Evolutionary conservation across 2,329 filamentous ascomycete species (phyloP).

Genomic region (Cryphonectria nitschkei): DNA sequence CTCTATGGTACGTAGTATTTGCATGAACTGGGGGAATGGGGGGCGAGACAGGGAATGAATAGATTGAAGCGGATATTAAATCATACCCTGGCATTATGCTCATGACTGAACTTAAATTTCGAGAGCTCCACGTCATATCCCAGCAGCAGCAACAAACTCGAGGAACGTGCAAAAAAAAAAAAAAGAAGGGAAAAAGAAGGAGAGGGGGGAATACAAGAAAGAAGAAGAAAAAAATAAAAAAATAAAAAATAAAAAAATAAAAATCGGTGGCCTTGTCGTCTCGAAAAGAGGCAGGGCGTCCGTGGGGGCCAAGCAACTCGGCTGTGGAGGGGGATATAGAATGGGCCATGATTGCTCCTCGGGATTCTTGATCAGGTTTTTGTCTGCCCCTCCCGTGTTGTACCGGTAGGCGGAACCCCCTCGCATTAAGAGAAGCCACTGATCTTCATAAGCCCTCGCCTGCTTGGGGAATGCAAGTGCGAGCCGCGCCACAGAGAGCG

Average conservation of each 20-base stretch:
- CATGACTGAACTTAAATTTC: background rate
- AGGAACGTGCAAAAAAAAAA: background rate
- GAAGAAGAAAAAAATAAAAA: no score
- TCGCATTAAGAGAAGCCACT: background rate
- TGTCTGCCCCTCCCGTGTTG: background rate
- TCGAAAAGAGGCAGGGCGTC: background rate
- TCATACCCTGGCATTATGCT: slow-evolving; percentile 4
- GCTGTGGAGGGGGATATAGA: background rate
- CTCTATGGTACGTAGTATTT: background rate
- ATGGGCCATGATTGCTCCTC: background rate
- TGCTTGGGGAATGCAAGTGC: background rate
- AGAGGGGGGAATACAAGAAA: background rate
- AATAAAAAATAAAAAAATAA: no score
- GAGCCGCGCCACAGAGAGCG: background rate
- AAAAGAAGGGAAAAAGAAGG: background rate
- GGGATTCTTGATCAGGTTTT: slow-evolving; percentile 1
- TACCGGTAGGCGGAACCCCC: background rate
- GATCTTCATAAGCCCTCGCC: background rate
- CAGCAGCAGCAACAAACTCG: background rate
- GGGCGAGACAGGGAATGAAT: background rate
- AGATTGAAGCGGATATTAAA: slow-evolving; percentile 3
- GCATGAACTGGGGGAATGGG: background rate
- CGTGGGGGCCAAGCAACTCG: background rate
- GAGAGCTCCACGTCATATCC: background rate
- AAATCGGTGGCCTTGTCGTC: no score